phyloP scores from a whole-genome alignment of 2,329 filamentous ascomycete genomes.

The Colletotrichum godetiae region DNA sequence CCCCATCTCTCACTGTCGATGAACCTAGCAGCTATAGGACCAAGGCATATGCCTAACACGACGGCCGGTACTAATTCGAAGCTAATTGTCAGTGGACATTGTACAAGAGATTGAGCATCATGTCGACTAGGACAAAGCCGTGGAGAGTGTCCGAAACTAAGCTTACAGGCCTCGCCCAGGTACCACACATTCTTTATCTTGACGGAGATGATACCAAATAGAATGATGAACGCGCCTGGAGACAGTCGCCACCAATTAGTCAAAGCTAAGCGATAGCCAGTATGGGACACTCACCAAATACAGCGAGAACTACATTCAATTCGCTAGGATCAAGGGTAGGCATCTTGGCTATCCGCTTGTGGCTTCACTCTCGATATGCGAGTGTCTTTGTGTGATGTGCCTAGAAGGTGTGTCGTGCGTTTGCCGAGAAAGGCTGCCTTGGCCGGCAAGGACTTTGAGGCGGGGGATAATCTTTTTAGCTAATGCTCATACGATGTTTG shows the following conservation, averaged over 20 bases:
- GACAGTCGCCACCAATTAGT: neutral
- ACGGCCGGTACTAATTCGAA: constrained; percentile 62
- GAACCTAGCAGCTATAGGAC: constrained; percentile 65
- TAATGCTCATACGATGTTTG: constrained; percentile 13
- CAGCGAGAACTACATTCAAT: constrained; percentile 61
- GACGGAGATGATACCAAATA: constrained; percentile 62
- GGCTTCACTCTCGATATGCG: constrained; percentile 1
- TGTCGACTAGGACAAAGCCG: neutral
- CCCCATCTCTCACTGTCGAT: constrained; percentile 57
- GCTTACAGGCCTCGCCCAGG: constrained; percentile 64
- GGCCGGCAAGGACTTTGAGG: constrained; percentile 25
- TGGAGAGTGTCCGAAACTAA: neutral
- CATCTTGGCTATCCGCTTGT: constrained; percentile 34
- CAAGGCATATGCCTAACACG: constrained; percentile 63
- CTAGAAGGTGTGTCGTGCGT: constrained; percentile 19
- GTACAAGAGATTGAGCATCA: neutral
- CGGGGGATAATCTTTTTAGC: constrained; percentile 8
- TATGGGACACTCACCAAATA: constrained; percentile 51
- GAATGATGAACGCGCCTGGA: constrained; percentile 58
- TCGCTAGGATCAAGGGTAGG: constrained; percentile 39
- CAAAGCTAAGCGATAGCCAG: neutral
- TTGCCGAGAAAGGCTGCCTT: constrained; percentile 25
- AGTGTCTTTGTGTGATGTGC: neutral
- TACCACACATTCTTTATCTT: constrained; percentile 66
- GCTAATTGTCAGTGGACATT: constrained; percentile 1